Evolutionary conservation across 1,139 yeast genomes (phyloP).

Genomic region (Arxiozyma slooffiae): DNA sequence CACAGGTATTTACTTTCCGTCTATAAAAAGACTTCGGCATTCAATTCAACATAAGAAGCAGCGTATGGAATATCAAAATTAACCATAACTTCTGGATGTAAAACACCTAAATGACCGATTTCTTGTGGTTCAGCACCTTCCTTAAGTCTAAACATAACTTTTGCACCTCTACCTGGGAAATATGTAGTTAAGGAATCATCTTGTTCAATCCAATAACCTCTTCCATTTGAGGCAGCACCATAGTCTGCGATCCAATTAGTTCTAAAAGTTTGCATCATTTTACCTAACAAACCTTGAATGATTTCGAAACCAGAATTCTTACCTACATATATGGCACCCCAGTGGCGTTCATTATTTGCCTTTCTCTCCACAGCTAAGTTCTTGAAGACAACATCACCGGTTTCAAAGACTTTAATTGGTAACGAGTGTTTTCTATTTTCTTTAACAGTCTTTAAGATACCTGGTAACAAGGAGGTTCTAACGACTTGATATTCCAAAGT

Average conservation of each 20-base stretch:
- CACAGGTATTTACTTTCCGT: neutral
- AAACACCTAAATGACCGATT: slow-evolving; percentile 83
- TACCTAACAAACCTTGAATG: slow-evolving; percentile 90
- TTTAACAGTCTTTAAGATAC: slow-evolving; percentile 86
- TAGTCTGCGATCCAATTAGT: slow-evolving; percentile 65
- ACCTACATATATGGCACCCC: slow-evolving; percentile 92
- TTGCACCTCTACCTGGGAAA: slow-evolving; percentile 98
- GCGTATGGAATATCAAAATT: slow-evolving; percentile 89
- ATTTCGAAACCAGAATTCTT: slow-evolving; percentile 90
- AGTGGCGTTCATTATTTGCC: slow-evolving; percentile 85
- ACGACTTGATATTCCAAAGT: slow-evolving; percentile 96
- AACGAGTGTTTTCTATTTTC: slow-evolving; percentile 93
- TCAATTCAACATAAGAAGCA: slow-evolving; percentile 80
- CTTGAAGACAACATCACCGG: slow-evolving; percentile 90
- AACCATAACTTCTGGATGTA: slow-evolving; percentile 88
- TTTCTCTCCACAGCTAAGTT: slow-evolving; percentile 72
- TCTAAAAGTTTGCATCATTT: slow-evolving; percentile 93
- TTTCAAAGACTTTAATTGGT: slow-evolving; percentile 90
- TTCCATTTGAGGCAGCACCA: slow-evolving; percentile 38
- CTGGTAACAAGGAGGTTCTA: slow-evolving; percentile 88
- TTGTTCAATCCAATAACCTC: slow-evolving; percentile 83
- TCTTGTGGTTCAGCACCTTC: slow-evolving; percentile 47
- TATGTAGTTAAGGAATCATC: slow-evolving; percentile 60
- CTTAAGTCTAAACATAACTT: slow-evolving; percentile 58
- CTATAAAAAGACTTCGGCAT: slow-evolving; percentile 73